phyloP scores from a whole-genome alignment of 1,139 yeast genomes.

The Candida glucosophila region DNA sequence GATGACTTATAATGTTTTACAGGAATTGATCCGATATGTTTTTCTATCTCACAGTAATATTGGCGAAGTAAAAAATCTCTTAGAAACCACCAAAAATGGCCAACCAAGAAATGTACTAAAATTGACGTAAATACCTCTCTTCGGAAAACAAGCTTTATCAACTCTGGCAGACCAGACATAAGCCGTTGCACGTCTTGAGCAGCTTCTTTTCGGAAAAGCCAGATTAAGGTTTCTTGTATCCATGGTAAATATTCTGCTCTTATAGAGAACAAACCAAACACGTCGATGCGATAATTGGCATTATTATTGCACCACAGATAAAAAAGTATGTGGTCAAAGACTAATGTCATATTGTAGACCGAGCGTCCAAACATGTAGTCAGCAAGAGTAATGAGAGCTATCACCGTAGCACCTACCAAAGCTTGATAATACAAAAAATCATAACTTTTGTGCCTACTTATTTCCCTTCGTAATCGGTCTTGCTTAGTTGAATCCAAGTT shows the following conservation, averaged over 20 bases:
- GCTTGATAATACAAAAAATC: slow-evolving; percentile 25
- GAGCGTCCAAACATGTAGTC: slow-evolving; percentile 9
- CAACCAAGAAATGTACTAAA: too few species aligned
- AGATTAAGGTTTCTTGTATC: slow-evolving; percentile 12
- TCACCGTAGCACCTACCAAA: slow-evolving; percentile 17
- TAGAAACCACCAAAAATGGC: slow-evolving; percentile 34
- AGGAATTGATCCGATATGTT: slow-evolving; percentile 5
- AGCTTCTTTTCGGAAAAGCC: slow-evolving; percentile 9
- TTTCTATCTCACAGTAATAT: slow-evolving; percentile 14
- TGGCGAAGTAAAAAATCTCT: slow-evolving; percentile 14
- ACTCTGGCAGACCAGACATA: slow-evolving; percentile 6
- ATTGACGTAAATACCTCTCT: too few species aligned
- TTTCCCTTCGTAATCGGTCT: slow-evolving; percentile 7
- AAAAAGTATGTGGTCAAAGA: slow-evolving; percentile 17
- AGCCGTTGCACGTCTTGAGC: slow-evolving; percentile 4
- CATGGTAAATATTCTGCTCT: slow-evolving; percentile 20
- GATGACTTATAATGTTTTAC: slow-evolving; percentile 10
- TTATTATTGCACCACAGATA: slow-evolving; percentile 23
- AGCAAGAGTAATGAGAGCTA: slow-evolving; percentile 10
- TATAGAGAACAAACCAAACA: slow-evolving; percentile 20
- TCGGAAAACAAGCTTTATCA: too few species aligned
- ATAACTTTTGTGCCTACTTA: slow-evolving; percentile 12
- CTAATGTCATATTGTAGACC: slow-evolving; percentile 13
- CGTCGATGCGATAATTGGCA: slow-evolving; percentile 16
- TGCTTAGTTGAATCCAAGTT: slow-evolving; percentile 11